phyloP scores from a whole-genome alignment of 371 early-diverging fungal genomes.

The Rhizomucor pusillus region DNA sequence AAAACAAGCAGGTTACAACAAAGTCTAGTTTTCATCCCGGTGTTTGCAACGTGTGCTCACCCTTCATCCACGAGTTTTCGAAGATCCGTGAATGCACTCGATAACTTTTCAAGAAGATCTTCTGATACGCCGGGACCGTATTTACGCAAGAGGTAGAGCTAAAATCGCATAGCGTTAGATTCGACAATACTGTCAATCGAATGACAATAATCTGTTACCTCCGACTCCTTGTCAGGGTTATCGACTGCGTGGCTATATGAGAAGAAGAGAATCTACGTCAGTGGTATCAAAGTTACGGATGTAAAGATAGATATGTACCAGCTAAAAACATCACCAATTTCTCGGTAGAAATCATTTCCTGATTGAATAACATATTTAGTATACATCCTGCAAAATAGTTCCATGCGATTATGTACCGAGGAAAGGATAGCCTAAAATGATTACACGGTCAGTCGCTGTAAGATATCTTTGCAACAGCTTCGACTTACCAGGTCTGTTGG shows the following conservation, averaged over 20 bases:
- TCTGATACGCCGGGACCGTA: conserved; percentile 75
- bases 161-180: neutral
- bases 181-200: neutral
- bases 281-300: neutral
- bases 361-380: conserved; percentile 47
- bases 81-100: conserved; percentile 74
- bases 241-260: conserved; percentile 70
- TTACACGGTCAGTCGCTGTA: neutral
- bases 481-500: conserved; percentile 73
- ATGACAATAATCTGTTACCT: conserved; percentile 22
- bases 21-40: too few relatives aligned
- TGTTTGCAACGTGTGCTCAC: too few relatives aligned
- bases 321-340: conserved; percentile 79
- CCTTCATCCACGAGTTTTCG: conserved; percentile 78
- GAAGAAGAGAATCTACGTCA: neutral
- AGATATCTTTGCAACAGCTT: neutral
- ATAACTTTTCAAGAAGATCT: conserved; percentile 63
- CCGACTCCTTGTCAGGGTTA: conserved; percentile 77
- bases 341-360: conserved; percentile 85
- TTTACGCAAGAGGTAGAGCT: conserved; percentile 65
- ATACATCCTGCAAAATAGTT: neutral
- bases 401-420: conserved; percentile 17
- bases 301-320: too few relatives aligned
- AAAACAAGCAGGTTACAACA: too few relatives aligned
- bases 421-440: conserved; percentile 30